Evolutionary conservation across 2,329 filamentous ascomycete species (phyloP).

Genomic region (Cercospora sp.): DNA sequence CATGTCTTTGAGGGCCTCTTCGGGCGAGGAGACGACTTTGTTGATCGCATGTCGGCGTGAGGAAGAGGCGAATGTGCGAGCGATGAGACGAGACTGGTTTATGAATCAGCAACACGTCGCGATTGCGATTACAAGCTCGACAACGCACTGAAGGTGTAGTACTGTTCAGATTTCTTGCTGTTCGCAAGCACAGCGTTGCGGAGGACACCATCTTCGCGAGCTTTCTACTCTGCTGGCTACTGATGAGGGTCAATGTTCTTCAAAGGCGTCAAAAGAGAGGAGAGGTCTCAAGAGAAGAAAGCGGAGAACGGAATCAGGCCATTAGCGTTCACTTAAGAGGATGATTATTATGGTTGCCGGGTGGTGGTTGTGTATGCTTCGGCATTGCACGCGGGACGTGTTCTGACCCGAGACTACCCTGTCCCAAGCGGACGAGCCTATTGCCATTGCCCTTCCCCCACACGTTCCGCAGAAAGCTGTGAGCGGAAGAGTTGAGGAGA

Average conservation of each 20-base stretch:
- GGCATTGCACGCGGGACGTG: conserved; percentile 19
- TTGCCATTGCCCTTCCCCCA: background rate
- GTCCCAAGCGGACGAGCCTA: background rate
- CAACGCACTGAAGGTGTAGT: conserved; percentile 23
- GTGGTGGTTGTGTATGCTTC: conserved; percentile 11
- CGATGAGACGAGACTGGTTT: conserved; percentile 24
- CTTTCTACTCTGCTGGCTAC: background rate
- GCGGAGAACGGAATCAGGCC: background rate
- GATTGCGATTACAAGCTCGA: too few species aligned
- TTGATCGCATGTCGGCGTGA: conserved; percentile 30
- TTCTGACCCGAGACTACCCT: conserved; percentile 11
- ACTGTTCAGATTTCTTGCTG: conserved; percentile 25
- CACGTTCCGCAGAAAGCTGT: background rate
- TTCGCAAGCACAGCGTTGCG: conserved; percentile 25
- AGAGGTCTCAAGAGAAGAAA: background rate
- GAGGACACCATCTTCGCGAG: conserved; percentile 23
- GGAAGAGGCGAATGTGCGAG: conserved; percentile 30
- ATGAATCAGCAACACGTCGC: conserved; percentile 1
- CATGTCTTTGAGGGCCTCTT: conserved; percentile 69
- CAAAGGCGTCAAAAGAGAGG: background rate
- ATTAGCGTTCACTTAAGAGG: conserved; percentile 8
- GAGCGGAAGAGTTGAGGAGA: background rate
- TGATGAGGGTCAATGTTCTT: background rate
- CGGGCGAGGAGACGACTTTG: conserved; percentile 50
- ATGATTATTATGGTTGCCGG: background rate